Conservation (phyloP, 192 early-diverging fungal genomes). For the Rhizoclosmatium globosum region DNA sequence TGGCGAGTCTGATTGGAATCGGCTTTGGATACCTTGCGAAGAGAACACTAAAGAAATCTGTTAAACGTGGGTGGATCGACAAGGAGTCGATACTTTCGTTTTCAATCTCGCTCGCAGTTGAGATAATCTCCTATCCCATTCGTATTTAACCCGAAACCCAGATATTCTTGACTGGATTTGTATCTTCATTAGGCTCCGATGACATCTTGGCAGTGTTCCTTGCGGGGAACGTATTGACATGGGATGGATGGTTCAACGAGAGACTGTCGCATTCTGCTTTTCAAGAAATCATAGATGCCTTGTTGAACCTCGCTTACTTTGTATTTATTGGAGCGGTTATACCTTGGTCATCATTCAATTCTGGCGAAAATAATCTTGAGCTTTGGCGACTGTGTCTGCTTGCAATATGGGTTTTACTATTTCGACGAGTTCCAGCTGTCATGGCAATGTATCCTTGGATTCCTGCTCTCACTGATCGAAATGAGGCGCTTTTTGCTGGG, state of each 20-base stretch:
- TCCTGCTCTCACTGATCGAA: conserved; percentile 72
- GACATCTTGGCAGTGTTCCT: conserved; percentile 66
- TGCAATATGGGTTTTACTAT: conserved; percentile 68
- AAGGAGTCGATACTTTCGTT: conserved; percentile 86
- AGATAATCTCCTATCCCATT: not conserved
- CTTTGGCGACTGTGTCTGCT: conserved; percentile 77
- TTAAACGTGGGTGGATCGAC: conserved; percentile 80
- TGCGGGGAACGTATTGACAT: conserved; percentile 38
- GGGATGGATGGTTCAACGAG: conserved; percentile 81
- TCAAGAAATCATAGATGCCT: conserved; percentile 89
- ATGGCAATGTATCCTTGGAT: conserved; percentile 70
- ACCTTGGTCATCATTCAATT: conserved; percentile 73
- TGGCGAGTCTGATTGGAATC: conserved; percentile 76
- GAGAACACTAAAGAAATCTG: conserved; percentile 72
- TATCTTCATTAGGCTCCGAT: conserved; percentile 60
- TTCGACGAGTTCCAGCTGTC: conserved; percentile 77
- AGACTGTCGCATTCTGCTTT: conserved; percentile 83
- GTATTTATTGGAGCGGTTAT: conserved; percentile 85
- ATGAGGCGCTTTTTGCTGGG: conserved; percentile 83
- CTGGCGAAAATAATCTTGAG: conserved; percentile 49
- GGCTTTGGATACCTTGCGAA: conserved; percentile 75
- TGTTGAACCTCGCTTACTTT: conserved; percentile 89
- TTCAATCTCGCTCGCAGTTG: conserved; percentile 73
- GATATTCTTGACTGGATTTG: conserved; percentile 27
- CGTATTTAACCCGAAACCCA: not conserved